These are phyloP conservation scores for Lepraria neglecta DNA, from an alignment of 495 filamentous ascomycete genomes.

Conservation along the genomic window DNA sequence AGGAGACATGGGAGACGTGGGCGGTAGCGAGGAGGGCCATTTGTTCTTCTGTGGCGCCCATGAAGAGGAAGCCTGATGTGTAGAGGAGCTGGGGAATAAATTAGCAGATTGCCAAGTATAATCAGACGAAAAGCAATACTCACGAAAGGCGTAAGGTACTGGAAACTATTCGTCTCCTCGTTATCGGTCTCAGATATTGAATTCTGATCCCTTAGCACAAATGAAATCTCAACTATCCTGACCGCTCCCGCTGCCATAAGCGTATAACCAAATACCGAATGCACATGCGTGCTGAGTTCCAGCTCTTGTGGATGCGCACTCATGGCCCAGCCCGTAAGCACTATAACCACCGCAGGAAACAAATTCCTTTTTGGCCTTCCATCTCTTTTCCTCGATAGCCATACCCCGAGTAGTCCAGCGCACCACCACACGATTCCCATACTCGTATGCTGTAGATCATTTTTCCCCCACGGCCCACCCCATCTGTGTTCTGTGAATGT, in stretches of 20 bases:
- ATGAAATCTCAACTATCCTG: conserved; percentile 85
- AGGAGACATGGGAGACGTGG: conserved; percentile 80
- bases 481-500: conserved; percentile 97
- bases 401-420: conserved; percentile 84
- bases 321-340: conserved; percentile 95
- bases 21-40: conserved; percentile 67
- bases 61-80: conserved; percentile 92
- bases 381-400: conserved; percentile 76
- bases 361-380: conserved; percentile 88
- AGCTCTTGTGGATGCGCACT: conserved; percentile 76
- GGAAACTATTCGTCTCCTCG: conserved; percentile 75
- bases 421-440: conserved; percentile 99
- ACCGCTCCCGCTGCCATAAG: conserved; percentile 83
- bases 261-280: conserved; percentile 89
- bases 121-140: conserved; percentile 31
- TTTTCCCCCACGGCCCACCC: conserved; percentile 84
- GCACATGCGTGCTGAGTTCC: conserved; percentile 79
- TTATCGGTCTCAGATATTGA: conserved; percentile 49
- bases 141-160: conserved; percentile 87
- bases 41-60: conserved; percentile 95
- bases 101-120: conserved; percentile 9
- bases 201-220: conserved; percentile 68
- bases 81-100: conserved; percentile 63
- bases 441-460: conserved; percentile 92
- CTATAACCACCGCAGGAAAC: conserved; percentile 82